These are phyloP conservation scores for Tulasnella sp. DNA, from an alignment of 768 basidiomycete species.

Conservation along the genomic window DNA sequence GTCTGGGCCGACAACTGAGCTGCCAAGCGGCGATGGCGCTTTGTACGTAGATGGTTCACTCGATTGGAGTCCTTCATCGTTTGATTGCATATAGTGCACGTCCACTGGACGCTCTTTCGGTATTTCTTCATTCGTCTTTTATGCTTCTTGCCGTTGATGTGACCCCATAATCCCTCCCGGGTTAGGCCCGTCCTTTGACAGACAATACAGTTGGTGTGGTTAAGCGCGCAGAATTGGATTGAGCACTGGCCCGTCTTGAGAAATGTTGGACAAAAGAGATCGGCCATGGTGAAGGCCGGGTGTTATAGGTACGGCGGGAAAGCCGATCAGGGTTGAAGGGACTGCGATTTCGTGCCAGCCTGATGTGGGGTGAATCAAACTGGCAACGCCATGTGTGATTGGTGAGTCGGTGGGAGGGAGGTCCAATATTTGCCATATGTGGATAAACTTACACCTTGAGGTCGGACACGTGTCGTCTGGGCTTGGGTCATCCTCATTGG, in stretches of 20 bases:
- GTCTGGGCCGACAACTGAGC: not conserved
- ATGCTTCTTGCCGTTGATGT: not conserved
- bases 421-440: no score
- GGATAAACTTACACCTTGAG: no score
- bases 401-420: no score
- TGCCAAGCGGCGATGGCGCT: not conserved
- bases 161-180: not conserved
- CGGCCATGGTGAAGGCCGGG: not conserved
- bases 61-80: not conserved
- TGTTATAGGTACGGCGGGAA: no score
- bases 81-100: not conserved
- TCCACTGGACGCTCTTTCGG: not conserved
- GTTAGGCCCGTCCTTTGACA: not conserved
- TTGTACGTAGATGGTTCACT: not conserved
- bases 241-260: not conserved
- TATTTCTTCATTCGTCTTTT: not conserved
- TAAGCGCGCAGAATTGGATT: not conserved
- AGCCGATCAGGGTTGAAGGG: no score
- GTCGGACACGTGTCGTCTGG: no score
- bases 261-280: not conserved
- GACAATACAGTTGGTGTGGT: not conserved
- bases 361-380: no score
- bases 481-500: no score
- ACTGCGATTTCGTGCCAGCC: no score
- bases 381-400: no score